Percentiles rank a stretch among this genome's conserved stretches.
These are phyloP conservation scores for Pholiota adiposa DNA, from an alignment of 1,284 basidiomycete genomes.

Conservation along the genomic window DNA sequence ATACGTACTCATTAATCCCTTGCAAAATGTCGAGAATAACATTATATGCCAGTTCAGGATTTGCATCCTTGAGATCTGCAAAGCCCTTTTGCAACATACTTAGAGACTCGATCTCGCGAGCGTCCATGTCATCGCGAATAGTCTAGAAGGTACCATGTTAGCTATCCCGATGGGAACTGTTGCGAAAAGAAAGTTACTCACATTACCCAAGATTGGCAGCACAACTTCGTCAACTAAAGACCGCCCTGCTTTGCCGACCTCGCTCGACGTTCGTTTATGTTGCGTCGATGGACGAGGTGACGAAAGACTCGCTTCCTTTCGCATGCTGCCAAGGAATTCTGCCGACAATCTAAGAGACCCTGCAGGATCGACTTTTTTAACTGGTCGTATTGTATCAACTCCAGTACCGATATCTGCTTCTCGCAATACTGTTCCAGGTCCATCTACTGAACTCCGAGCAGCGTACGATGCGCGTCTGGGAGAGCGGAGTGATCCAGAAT, in stretches of 20 bases:
- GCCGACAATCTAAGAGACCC: constrained; percentile 80
- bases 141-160: constrained; percentile 48
- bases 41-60: constrained; percentile 85
- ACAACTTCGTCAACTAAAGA: constrained; percentile 82
- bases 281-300: constrained; percentile 50
- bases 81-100: constrained; percentile 92
- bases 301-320: constrained; percentile 55
- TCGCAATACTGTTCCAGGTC: constrained; percentile 76
- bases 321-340: constrained; percentile 78
- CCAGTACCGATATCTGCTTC: constrained; percentile 86
- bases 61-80: constrained; percentile 78
- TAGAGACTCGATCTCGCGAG: constrained; percentile 85
- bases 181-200: constrained; percentile 37
- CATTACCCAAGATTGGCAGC: constrained; percentile 75
- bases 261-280: constrained; percentile 56
- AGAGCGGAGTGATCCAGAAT: constrained; percentile 56
- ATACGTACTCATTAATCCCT: constrained; percentile 86
- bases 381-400: constrained; percentile 87
- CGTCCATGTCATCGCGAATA: constrained; percentile 84
- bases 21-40: constrained; percentile 88
- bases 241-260: constrained; percentile 68
- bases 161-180: constrained; percentile 1
- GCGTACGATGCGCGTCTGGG: constrained; percentile 74
- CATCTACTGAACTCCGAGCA: constrained; percentile 64
- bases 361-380: constrained; percentile 86